Base-by-base conservation (phyloP, 257 asterid species). In the Cinchona pubescens region DNA sequence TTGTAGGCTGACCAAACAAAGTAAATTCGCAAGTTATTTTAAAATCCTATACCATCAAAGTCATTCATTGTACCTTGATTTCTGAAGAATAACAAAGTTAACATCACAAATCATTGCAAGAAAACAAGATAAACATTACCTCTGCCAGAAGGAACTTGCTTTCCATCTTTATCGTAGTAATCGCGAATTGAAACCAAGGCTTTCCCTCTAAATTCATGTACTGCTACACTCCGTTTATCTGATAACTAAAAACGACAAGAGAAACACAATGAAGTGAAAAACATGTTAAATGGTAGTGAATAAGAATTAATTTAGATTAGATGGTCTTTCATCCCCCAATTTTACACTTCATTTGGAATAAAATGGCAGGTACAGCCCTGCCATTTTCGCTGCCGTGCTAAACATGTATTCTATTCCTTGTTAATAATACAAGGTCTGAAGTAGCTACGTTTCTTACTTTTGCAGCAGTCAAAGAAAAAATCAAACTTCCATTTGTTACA, bases 181-280 rank as follows among this genome's bases (percentile, higher is more conserved):
- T 89, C 94, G 42, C 88, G 85, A 40, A 91, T 81, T 30, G 90
- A 80, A 59, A 91, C 92, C 83, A 88, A 61, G 7, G 78, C 51
- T 71, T 81, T 59, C 79, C 94, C 91, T 51, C 59, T 40, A 5
- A 35, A 30, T 15, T 83, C 82, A 72, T 74, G 82, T 76, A 85
- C 42, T n/a, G 85, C 76, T 62, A 91, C 90, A 75, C 72, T 88
- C 87, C 89, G 82, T 66, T 67, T 79, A 63, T 80, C 74, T 23
- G 93, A 82, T 43, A 89, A 75, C 97, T 91, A 80, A 29, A 63
- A 67, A 75, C 42, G 74, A 49, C 43, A 79, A 29, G 60, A 76
- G 69, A 72, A 75, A 43, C n/a, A 69, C 32, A 55, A 46, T 43
- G 59, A 71, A 63, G 21, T 58, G 63, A 56, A 62, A 56, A 69